Conservation (phyloP, 305 asterid genomes). For the Petunia hybrid region DNA sequence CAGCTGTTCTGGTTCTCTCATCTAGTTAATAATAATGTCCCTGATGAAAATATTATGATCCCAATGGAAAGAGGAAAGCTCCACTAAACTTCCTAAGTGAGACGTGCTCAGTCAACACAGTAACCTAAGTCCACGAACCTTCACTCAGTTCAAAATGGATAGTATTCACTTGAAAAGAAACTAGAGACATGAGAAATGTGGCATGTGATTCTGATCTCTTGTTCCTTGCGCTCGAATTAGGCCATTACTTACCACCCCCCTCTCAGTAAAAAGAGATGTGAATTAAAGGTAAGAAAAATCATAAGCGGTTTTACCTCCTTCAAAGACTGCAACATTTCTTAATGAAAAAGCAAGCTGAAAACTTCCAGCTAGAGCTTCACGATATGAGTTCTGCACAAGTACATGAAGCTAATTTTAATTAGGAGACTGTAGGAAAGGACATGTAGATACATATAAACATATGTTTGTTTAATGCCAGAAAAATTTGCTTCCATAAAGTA, state of each 20-base stretch:
- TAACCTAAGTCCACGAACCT: not conserved
- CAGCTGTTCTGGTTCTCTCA: not conserved
- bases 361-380: conserved; percentile 75
- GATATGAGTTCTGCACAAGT: conserved; percentile 68
- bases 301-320: conserved; percentile 58
- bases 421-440: conserved; percentile 5
- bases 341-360: conserved; percentile 84
- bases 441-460: not conserved
- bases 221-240: not conserved
- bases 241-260: not conserved
- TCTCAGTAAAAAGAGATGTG: not conserved
- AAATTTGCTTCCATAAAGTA: too few species aligned
- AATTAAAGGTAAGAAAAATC: not conserved
- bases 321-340: conserved; percentile 59
- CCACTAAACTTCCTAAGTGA: not conserved
- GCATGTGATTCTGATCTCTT: not conserved
- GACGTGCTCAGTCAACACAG: conserved; percentile 14
- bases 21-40: not conserved
- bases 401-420: conserved; percentile 14
- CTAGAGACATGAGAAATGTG: conserved; percentile 9
- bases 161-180: not conserved
- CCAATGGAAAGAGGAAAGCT: not conserved
- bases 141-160: conserved; percentile 15
- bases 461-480: not conserved
- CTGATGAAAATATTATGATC: not conserved